Percentiles rank a stretch among this genome's conserved stretches.
Conservation (phyloP, 1,139 yeast genomes). For the Petasospora rhodanensis region DNA sequence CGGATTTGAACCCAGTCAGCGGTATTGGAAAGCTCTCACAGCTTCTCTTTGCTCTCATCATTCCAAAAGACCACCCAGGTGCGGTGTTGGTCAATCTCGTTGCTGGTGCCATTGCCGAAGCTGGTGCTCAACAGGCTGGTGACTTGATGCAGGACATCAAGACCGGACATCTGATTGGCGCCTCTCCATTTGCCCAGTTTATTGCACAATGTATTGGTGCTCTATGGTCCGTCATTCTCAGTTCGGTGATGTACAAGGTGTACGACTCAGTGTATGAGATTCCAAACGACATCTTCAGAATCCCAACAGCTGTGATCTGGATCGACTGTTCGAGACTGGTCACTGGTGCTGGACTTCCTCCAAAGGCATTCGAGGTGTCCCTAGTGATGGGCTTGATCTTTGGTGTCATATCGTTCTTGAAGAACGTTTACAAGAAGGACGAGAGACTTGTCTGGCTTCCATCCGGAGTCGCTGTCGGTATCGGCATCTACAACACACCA, state of each 20-base stretch:
- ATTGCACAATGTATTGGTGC: conserved; percentile 88
- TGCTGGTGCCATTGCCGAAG: conserved; percentile 97
- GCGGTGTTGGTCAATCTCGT: conserved; percentile 78
- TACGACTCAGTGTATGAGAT: conserved; percentile 80
- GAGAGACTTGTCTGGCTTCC: conserved; percentile 61
- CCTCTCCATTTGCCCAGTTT: conserved; percentile 90
- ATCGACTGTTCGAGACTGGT: conserved; percentile 92
- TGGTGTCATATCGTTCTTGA: conserved; percentile 62
- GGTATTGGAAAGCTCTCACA: conserved; percentile 96
- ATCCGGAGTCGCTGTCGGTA: conserved; percentile 94
- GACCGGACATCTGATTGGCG: conserved; percentile 89
- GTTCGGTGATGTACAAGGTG: conserved; percentile 76
- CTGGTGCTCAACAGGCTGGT: conserved; percentile 99
- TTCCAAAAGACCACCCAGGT: conserved; percentile 77
- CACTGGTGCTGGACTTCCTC: conserved; percentile 87
- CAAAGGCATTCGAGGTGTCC: conserved; percentile 64
- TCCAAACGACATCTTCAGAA: conserved; percentile 74
- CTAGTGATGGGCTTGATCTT: conserved; percentile 63
- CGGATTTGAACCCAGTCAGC: conserved; percentile 94
- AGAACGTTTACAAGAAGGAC: conserved; percentile 45
- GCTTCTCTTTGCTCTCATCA: conserved; percentile 72
- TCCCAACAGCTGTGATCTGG: conserved; percentile 97
- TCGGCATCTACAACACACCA: conserved; percentile 92
- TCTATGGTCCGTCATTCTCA: conserved; percentile 70
- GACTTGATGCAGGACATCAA: conserved; percentile 96